A percentile compares a stretch with the other conserved stretches of the same genome.
Conservation (phyloP, 345 rosid species). For the Camelina neglecta region DNA sequence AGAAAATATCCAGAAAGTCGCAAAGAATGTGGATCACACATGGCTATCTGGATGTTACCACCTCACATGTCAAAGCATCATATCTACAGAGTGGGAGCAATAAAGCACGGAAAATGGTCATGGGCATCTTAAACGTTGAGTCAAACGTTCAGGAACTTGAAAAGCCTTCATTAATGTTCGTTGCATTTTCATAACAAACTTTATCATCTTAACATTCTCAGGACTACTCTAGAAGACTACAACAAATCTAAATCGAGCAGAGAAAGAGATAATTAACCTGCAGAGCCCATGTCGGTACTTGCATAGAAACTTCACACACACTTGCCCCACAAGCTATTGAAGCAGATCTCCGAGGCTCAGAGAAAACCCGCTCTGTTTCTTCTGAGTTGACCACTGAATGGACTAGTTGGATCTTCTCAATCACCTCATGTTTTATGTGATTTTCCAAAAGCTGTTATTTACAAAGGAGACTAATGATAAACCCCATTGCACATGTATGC, state of each 20-base stretch:
- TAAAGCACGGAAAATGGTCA: background rate
- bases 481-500: constrained; percentile 22
- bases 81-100: constrained; percentile 7
- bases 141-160: background rate
- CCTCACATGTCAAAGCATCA: constrained; percentile 16
- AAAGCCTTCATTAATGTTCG: background rate
- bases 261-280: constrained; percentile 60
- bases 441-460: constrained; percentile 84
- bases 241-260: no score
- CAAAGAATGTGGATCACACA: constrained; percentile 21
- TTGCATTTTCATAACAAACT: background rate
- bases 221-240: background rate
- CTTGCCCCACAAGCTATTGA: constrained; percentile 95
- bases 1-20: constrained; percentile 22
- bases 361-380: constrained; percentile 54
- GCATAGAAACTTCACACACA: constrained; percentile 92
- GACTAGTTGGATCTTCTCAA: constrained; percentile 78
- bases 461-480: constrained; percentile 25
- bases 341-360: constrained; percentile 89
- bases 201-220: constrained; percentile 1
- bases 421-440: constrained; percentile 90
- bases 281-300: constrained; percentile 96
- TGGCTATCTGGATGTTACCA: constrained; percentile 17
- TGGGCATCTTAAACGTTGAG: constrained; percentile 7
- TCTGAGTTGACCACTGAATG: constrained; percentile 64